Percentiles rank a stretch among this genome's conserved stretches.
Evolutionary conservation across 2,329 filamentous ascomycete species (phyloP).

Genomic region (Claviceps purpurea): DNA sequence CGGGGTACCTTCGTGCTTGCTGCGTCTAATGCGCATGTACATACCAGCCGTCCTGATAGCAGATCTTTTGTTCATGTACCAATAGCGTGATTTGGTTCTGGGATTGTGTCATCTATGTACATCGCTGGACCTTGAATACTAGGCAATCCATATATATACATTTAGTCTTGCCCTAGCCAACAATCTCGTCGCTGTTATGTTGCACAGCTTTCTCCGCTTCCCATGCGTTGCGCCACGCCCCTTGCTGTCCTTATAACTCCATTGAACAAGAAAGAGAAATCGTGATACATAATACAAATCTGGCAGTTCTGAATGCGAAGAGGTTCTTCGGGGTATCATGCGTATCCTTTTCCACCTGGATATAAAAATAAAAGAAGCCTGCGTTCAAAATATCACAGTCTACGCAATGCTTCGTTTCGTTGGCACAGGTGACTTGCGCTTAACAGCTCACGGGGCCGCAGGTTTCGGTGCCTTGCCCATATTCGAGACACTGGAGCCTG

Average conservation of each 20-base stretch:
- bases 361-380: not conserved
- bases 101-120: conserved; percentile 1
- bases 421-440: conserved; percentile 1
- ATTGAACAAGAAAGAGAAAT: not conserved
- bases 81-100: not conserved
- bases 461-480: conserved; percentile 22
- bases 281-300: not conserved
- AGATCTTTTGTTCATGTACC: not conserved
- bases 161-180: not conserved
- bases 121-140: not conserved
- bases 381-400: not conserved
- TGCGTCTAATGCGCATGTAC: no score
- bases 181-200: no score
- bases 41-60: not conserved
- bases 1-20: no score
- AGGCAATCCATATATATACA: not conserved
- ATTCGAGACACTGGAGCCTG: conserved; percentile 17
- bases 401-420: not conserved
- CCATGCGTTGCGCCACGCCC: conserved; percentile 3
- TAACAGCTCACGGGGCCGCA: conserved; percentile 17
- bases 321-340: conserved; percentile 25
- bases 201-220: not conserved
- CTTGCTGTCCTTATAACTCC: not conserved
- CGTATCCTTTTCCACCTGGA: conserved; percentile 11
- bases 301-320: conserved; percentile 9